A percentile compares a stretch with the other conserved stretches of the same genome.
Evolutionary conservation across 1,139 yeast genomes (phyloP).

Genomic region (Wickerhamomyces sp.): DNA sequence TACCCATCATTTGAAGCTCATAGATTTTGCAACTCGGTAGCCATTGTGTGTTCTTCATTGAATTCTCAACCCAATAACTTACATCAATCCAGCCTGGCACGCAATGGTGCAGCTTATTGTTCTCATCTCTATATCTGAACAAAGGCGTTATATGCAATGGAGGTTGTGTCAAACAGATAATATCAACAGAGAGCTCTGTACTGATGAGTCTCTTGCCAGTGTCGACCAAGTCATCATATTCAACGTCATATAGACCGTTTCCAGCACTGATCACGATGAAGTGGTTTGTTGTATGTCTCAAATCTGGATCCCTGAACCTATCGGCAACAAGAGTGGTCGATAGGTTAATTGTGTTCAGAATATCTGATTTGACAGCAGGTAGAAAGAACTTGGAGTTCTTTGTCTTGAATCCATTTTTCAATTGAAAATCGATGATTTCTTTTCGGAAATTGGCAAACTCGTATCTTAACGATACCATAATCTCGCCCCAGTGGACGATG

Average conservation of each 20-base stretch:
- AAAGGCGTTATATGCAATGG: constrained; percentile 91
- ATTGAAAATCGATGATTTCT: constrained; percentile 54
- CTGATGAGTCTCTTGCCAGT: constrained; percentile 73
- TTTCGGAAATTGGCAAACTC: constrained; percentile 82
- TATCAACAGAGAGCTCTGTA: constrained; percentile 81
- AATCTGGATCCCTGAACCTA: constrained; percentile 78
- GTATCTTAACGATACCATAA: constrained; percentile 79
- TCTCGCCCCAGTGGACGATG: constrained; percentile 81
- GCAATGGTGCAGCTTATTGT: constrained; percentile 60
- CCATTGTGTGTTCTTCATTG: constrained; percentile 54
- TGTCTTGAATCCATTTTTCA: constrained; percentile 30
- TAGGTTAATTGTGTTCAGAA: constrained; percentile 80
- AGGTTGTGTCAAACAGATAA: constrained; percentile 83
- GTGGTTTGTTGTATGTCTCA: constrained; percentile 82
- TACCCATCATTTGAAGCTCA: constrained; percentile 97
- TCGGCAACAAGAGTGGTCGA: constrained; percentile 78
- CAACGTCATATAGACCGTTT: constrained; percentile 89
- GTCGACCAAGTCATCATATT: constrained; percentile 65
- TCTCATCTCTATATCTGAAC: constrained; percentile 60
- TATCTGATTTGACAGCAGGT: constrained; percentile 86
- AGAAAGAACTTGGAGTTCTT: constrained; percentile 43
- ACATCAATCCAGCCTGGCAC: constrained; percentile 95
- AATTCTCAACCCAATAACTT: constrained; percentile 70
- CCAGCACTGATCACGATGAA: constrained; percentile 87
- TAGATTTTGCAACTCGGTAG: constrained; percentile 89